phyloP scores from a whole-genome alignment of 1,284 basidiomycete genomes.

The Moesziomyces sp. region DNA sequence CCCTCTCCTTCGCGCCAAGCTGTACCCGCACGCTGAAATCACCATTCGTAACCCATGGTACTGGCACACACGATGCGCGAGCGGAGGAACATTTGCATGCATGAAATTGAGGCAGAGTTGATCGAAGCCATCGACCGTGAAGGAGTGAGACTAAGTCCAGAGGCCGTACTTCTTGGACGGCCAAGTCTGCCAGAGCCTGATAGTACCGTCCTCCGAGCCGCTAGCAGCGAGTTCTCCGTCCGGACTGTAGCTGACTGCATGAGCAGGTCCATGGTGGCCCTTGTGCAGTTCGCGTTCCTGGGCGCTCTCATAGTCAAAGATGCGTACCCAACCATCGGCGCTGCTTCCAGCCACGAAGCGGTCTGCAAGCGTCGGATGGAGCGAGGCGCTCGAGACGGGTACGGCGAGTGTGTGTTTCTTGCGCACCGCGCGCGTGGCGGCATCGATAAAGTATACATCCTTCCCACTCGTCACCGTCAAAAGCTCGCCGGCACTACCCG shows the following conservation, averaged over 20 bases:
- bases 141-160: conserved; percentile 71
- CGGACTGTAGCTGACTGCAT: conserved; percentile 91
- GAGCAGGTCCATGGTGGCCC: conserved; percentile 96
- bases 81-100: background rate
- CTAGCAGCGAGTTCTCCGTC: conserved; percentile 99
- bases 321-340: conserved; percentile 93
- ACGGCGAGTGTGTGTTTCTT: conserved; percentile 51
- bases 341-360: conserved; percentile 91
- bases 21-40: background rate
- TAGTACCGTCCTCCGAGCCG: conserved; percentile 86
- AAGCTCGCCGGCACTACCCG: conserved; percentile 83
- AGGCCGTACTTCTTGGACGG: conserved; percentile 92
- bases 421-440: conserved; percentile 27
- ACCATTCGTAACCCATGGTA: background rate
- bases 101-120: background rate
- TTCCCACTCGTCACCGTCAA: conserved; percentile 91
- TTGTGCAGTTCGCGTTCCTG: conserved; percentile 91
- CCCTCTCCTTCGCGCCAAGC: no score
- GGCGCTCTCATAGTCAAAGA: conserved; percentile 86
- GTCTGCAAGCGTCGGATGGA: conserved; percentile 88
- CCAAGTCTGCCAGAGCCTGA: conserved; percentile 93
- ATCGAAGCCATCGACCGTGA: no score
- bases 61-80: no score
- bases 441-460: conserved; percentile 81
- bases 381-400: conserved; percentile 86